phyloP scores from a whole-genome alignment of 306 rosid species.

The Dicorynia guianensis region DNA sequence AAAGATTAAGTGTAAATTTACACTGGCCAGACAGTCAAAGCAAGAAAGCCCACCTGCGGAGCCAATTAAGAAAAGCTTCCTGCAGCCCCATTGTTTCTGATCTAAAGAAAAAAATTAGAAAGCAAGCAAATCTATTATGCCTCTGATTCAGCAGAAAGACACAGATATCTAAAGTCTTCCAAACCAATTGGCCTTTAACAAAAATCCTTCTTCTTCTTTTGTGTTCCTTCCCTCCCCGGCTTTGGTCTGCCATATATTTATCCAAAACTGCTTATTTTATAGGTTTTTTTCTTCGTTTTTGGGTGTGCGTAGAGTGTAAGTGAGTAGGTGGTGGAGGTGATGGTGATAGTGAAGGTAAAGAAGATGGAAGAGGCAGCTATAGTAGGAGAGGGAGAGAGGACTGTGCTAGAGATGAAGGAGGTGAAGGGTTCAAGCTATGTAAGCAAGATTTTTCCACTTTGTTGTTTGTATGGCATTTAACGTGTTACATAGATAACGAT shows the following conservation, averaged over 20 bases:
- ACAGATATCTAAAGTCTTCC: conserved; percentile 28
- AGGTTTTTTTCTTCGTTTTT: too few species aligned
- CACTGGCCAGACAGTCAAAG: background rate
- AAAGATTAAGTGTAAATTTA: background rate
- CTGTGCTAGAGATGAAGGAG: too few species aligned
- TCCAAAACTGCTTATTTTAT: too few species aligned
- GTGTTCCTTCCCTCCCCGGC: conserved; percentile 10
- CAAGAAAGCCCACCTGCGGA: conserved; percentile 51
- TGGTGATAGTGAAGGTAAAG: too few species aligned
- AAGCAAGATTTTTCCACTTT: too few species aligned
- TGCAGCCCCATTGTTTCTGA: conserved; percentile 59
- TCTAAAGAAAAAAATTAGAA: background rate
- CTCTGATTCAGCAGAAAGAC: background rate
- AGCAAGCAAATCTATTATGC: conserved; percentile 19
- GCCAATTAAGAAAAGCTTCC: conserved; percentile 77
- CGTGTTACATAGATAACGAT: too few species aligned
- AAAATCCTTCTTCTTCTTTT: background rate
- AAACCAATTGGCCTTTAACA: conserved; percentile 23
- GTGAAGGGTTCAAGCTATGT: too few species aligned
- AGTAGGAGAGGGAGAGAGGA: too few species aligned
- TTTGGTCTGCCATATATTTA: background rate
- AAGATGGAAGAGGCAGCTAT: too few species aligned
- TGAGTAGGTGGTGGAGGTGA: too few species aligned
- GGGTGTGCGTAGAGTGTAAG: too few species aligned
- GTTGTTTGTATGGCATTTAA: too few species aligned